Evolutionary conservation across 495 filamentous ascomycete species (phyloP), one percentile per base, ranked within the genome.

Genomic region (Penicillium herquei): DNA sequence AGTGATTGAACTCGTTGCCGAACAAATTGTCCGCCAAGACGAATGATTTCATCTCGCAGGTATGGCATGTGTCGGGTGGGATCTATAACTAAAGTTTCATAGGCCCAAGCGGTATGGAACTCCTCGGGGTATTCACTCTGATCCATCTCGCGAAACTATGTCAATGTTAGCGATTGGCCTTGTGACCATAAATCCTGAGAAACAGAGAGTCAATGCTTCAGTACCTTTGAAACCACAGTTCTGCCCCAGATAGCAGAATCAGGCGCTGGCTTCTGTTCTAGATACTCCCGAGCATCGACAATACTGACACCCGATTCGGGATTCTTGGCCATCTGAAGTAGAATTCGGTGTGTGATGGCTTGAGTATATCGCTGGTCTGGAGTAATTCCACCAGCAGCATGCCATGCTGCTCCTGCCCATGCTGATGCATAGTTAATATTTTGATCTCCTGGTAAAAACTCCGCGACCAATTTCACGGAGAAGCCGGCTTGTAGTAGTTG

Each of bases 351-450:
- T 10, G 69, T 70, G 13, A 73, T 63, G 3, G 69, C 74, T 53
- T 77, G 74, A 6, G 71, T 43, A 50, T 77, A 75, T 2, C 63
- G 69, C 49, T 75, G 65, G 10, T 77, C 70, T 1, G 70, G 60
- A 7, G 62, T 66, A 49, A 77, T 73, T 7, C 72, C 71, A 9
- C 66, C 68, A 1, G 74, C 74, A 3, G 74, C 68, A 61, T 77
- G 74, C 74, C 74, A 77, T 49, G 73, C 74, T 13, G 72, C 74
- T 13, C 74, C 74, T 13, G 74, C 74, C 74, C 74, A 77, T 11
- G 74, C 74, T 7, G 74, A 77, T 17, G 74, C 72, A 55, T 77
- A 77, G 32, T 64, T 55, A n/a, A 75, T 70, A 41, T 65, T 62
- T 51, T 75, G 65, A 46, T 77, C 72, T 16, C 74, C 74, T 0